These are phyloP conservation scores for Immersiella caudata DNA, from an alignment of 495 filamentous ascomycete species.

Conservation along the genomic window DNA sequence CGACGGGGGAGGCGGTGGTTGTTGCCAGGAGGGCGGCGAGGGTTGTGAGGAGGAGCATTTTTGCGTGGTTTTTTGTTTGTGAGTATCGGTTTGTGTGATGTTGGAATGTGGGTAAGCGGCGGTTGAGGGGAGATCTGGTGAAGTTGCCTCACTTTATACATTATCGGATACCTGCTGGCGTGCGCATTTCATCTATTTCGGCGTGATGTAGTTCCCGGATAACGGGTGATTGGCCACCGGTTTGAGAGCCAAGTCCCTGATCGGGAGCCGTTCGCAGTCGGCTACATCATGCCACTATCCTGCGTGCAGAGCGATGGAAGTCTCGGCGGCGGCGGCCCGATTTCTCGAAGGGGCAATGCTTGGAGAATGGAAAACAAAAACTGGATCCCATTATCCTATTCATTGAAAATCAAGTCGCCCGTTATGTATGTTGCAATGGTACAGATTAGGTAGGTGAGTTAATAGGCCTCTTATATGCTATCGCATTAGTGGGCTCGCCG, in stretches of 20 bases:
- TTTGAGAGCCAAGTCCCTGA: neutral
- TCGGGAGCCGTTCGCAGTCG: neutral
- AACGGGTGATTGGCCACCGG: neutral
- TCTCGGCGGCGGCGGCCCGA: neutral
- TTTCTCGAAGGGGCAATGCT: constrained; percentile 1
- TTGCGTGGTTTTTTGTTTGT: neutral
- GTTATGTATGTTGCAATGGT: constrained; percentile 2
- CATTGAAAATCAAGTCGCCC: neutral
- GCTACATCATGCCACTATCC: neutral
- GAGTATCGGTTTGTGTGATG: neutral
- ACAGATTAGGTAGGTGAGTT: constrained; percentile 5
- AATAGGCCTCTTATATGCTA: neutral
- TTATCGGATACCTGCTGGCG: neutral
- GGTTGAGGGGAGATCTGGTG: neutral
- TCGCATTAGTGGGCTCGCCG: neutral
- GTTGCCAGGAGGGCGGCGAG: neutral
- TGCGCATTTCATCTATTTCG: neutral
- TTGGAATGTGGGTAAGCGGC: neutral
- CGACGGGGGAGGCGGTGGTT: neutral
- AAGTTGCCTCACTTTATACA: neutral
- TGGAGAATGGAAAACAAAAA: neutral
- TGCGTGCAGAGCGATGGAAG: neutral
- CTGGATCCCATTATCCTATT: neutral
- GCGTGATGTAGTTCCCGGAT: neutral
- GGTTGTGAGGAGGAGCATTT: neutral